These are phyloP conservation scores for Ammopiptanthus mongolicus DNA, from an alignment of 306 rosid species.

Conservation along the genomic window DNA sequence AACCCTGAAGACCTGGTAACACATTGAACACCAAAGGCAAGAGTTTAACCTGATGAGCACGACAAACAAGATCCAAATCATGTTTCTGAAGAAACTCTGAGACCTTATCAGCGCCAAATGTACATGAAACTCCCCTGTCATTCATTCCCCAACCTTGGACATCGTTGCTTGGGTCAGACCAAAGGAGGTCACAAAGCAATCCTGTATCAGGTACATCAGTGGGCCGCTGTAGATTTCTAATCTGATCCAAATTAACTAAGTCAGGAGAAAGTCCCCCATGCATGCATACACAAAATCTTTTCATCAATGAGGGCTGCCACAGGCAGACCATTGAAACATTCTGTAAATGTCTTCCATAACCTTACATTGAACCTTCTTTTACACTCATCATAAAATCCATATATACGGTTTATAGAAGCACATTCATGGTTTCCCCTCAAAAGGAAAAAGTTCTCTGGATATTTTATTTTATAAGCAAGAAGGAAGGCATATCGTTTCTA, in stretches of 20 bases:
- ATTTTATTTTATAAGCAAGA: conserved; percentile 38
- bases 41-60: conserved; percentile 83
- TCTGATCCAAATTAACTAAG: conserved; percentile 58
- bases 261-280: conserved; percentile 92
- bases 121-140: conserved; percentile 78
- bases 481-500: conserved; percentile 50
- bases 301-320: conserved; percentile 84
- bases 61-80: conserved; percentile 87
- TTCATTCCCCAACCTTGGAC: conserved; percentile 76
- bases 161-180: conserved; percentile 89
- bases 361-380: conserved; percentile 82
- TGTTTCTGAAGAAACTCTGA: conserved; percentile 74
- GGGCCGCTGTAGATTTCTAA: conserved; percentile 62
- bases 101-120: conserved; percentile 82
- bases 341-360: conserved; percentile 77
- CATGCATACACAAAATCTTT: conserved; percentile 90
- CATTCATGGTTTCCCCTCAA: conserved; percentile 73
- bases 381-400: conserved; percentile 90
- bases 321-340: conserved; percentile 81
- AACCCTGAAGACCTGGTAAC: conserved; percentile 7
- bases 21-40: conserved; percentile 14
- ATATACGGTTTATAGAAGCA: conserved; percentile 85
- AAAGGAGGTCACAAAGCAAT: conserved; percentile 86
- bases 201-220: conserved; percentile 84
- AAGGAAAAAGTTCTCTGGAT: conserved; percentile 44